Evolutionary conservation across 1,284 basidiomycete species (phyloP).

Genomic region (Ceratobasidium papillatum): DNA sequence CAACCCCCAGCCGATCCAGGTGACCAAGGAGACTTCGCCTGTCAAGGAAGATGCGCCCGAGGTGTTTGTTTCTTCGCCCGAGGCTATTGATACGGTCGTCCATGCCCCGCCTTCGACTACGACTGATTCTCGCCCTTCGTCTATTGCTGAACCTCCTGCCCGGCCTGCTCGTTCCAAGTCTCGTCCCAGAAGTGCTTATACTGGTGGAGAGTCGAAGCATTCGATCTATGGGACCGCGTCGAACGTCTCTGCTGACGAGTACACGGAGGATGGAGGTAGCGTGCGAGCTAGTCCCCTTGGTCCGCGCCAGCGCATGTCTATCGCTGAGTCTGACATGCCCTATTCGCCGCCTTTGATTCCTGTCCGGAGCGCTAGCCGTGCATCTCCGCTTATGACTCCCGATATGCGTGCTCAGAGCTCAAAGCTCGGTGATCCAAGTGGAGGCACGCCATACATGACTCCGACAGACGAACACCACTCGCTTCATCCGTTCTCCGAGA

Average conservation of each 20-base stretch:
- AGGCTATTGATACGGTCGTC: background rate
- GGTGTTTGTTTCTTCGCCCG: background rate
- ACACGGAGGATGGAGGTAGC: background rate
- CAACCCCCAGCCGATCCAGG: conserved; percentile 22
- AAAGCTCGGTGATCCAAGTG: background rate
- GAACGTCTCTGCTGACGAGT: conserved; percentile 11
- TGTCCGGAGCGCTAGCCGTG: background rate
- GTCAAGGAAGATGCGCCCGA: conserved; percentile 22
- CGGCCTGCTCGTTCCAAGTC: conserved; percentile 28
- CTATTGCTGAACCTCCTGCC: background rate
- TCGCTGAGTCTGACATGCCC: background rate
- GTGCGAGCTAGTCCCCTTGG: conserved; percentile 14
- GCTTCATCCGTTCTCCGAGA: conserved; percentile 36
- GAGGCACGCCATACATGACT: conserved; percentile 30
- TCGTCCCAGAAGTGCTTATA: conserved; percentile 26
- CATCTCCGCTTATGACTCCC: conserved; percentile 14
- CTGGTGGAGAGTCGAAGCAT: conserved; percentile 4
- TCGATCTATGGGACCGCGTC: conserved; percentile 36
- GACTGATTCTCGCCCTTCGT: conserved; percentile 2
- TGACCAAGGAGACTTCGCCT: conserved; percentile 35
- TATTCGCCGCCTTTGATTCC: background rate
- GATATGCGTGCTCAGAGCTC: conserved; percentile 11
- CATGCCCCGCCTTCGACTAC: background rate
- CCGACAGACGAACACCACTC: conserved; percentile 28
- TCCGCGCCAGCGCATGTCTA: conserved; percentile 19